Evolutionary conservation across 2,329 filamentous ascomycete species (phyloP), one percentile per base, ranked within the genome.

Genomic region (Pyrenophora tritici-repentis): DNA sequence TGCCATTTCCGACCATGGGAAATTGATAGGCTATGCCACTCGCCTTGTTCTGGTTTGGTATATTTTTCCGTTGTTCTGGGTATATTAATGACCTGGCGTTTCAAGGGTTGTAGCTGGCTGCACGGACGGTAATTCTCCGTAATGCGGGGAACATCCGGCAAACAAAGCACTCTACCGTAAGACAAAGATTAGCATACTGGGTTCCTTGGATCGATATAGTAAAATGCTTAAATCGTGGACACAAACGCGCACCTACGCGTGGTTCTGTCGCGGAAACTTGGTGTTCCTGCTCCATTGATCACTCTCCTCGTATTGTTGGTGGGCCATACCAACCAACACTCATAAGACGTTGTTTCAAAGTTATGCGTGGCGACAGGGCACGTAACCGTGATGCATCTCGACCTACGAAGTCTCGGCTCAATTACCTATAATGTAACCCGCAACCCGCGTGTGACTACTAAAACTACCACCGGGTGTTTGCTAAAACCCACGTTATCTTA

Each of bases 41-140:
- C 42, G 32, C 24, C 37, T 36, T 18, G 22, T 33, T 36, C 17
- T 14, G 37, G 42, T 36, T 22, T 47, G 24, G 48, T 36, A 47
- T 51, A 47, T 50, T 50, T 37, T 41, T 47, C 37, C 42, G 48
- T 50, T 41, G 42, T 41, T 47, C 36, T 41, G 42, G 29, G 32
- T 47, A 50, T 50, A 51, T 51, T 47, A 51, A 51, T 47, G 39
- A 47, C 48, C 47, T 37, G 37, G 18, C 37, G 48, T 47, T 51
- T 47, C 48, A 47, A 47, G 43, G 48, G 37, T 32, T 26, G 18
- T 12, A 22, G 26, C 26, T 39, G 26, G 20, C 37, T 33, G 43
- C 43, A 47, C 48, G 48, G 48, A 38, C 48, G 14, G 24, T 14
- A 42, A 51, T 51, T 41, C 42, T 51, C 48, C 48, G 42, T 42